Evolutionary conservation across 768 basidiomycete genomes (phyloP), one percentile per base, ranked within the genome.

Genomic region (Pulveroboletus frians): DNA sequence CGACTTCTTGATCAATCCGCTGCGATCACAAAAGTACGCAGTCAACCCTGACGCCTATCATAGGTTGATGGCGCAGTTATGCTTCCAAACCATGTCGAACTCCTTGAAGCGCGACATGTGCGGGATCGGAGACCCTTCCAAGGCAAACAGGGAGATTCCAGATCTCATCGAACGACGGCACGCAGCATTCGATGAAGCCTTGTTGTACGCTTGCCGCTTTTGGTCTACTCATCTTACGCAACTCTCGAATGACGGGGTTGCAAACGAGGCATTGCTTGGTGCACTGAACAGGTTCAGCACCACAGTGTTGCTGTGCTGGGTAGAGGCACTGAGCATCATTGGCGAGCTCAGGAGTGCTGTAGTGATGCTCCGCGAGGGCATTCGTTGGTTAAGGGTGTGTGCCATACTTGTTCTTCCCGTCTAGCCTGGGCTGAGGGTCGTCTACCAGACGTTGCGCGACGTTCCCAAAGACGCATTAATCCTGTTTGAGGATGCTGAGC

Each of bases 31-130:
- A 15, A 50, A 52, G 13, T 60, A 47, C 23, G 39, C 52, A 5
- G 49, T 61, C 23, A 35, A 51, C 26, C 58, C 55, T 6, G 47
- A 31, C 15, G 47, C 34, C 0, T 60, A 57, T 20, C 58, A 61
- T 36, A 36, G 49, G 15, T 42, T 57, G 21, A 57, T 60, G 50
- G 59, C 58, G 0, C 55, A 61, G 11, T 14, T 51, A 1, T 60
- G 59, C 42, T 36, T 61, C 15, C 50, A 58, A 29, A 51, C 30
- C 4, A 61, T 61, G 59, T 48, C 46, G 21, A 51, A 41, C 8
- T 50, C 52, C 5, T 20, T 61, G 48, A 57, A 55, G 41, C 59
- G 52, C 7, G 59, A 61, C 34, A 60, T 61, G 43, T 61, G 59
- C 14, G 41, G 43, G 15, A 54, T 61, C 7, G 52, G 48, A 4